Percentiles rank a stretch among this genome's conserved stretches.
Evolutionary conservation across 495 filamentous ascomycete species (phyloP).

Genomic region (Aspergillus kassunensis): DNA sequence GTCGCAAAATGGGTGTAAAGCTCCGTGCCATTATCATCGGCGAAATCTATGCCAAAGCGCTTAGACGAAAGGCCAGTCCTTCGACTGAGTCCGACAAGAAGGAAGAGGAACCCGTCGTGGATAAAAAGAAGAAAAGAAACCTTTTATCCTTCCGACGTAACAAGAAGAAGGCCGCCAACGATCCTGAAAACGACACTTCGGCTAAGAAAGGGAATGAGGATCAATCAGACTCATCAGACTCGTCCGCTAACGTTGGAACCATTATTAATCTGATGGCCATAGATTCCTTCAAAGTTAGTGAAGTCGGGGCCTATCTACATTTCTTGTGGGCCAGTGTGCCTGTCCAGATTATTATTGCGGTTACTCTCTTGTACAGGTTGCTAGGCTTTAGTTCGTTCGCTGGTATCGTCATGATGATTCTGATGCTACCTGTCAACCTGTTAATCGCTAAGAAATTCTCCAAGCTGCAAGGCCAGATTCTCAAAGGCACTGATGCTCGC

Average conservation of each 20-base stretch:
- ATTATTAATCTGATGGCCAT: slow-evolving; percentile 99
- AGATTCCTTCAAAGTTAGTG: slow-evolving; percentile 97
- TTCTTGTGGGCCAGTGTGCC: slow-evolving; percentile 84
- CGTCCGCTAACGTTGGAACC: slow-evolving; percentile 86
- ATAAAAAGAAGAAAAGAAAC: slow-evolving; percentile 46
- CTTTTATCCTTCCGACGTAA: slow-evolving; percentile 55
- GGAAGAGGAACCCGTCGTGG: slow-evolving; percentile 31
- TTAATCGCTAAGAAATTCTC: slow-evolving; percentile 80
- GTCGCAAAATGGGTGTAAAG: slow-evolving; percentile 88
- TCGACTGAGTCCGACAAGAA: slow-evolving; percentile 54
- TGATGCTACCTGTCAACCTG: slow-evolving; percentile 86
- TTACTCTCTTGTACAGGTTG: slow-evolving; percentile 77
- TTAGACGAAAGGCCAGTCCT: slow-evolving; percentile 85
- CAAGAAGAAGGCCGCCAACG: slow-evolving; percentile 49
- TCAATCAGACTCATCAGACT: slow-evolving; percentile 55
- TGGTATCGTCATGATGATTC: slow-evolving; percentile 85
- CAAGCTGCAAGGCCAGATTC: slow-evolving; percentile 79
- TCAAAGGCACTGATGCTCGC: slow-evolving; percentile 91
- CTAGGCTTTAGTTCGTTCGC: slow-evolving; percentile 92
- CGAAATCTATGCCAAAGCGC: slow-evolving; percentile 94
- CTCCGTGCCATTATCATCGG: slow-evolving; percentile 93
- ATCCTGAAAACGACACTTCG: slow-evolving; percentile 28
- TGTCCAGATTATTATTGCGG: slow-evolving; percentile 71
- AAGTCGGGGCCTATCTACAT: slow-evolving; percentile 87
- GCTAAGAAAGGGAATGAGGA: slow-evolving; percentile 36